Evolutionary conservation across 345 rosid species (phyloP).

Genomic region (Melaleuca alternifolia): DNA sequence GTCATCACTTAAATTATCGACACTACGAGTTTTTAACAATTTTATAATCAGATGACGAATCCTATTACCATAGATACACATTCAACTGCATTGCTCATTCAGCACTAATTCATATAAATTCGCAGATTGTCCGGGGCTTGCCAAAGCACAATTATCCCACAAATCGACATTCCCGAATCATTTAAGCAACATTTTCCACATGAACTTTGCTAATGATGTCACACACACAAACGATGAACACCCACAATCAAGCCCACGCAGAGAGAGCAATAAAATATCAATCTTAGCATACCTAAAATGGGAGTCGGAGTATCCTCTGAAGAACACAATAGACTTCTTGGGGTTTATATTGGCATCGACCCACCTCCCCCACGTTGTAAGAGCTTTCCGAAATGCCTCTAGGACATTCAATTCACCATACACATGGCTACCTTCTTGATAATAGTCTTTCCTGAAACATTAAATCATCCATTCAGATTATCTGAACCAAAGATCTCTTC

Average conservation of each 20-base stretch:
- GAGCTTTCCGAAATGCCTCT: constrained; percentile 83
- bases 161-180: neutral
- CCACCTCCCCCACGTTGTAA: constrained; percentile 92
- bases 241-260: neutral
- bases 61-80: neutral
- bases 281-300: constrained; percentile 67
- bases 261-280: neutral
- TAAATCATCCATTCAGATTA: neutral
- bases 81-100: neutral
- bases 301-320: constrained; percentile 88
- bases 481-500: neutral
- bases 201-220: neutral
- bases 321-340: constrained; percentile 54
- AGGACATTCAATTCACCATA: constrained; percentile 67
- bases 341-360: constrained; percentile 72
- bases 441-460: constrained; percentile 70
- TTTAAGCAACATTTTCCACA: neutral
- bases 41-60: neutral
- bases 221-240: neutral
- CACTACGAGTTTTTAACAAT: neutral
- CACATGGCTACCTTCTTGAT: constrained; percentile 86
- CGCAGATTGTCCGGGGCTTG: neutral
- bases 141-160: neutral
- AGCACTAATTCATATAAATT: neutral
- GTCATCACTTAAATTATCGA: neutral